phyloP scores from a whole-genome alignment of 208 protist genomes.

The Trypanosoma melophagium region DNA sequence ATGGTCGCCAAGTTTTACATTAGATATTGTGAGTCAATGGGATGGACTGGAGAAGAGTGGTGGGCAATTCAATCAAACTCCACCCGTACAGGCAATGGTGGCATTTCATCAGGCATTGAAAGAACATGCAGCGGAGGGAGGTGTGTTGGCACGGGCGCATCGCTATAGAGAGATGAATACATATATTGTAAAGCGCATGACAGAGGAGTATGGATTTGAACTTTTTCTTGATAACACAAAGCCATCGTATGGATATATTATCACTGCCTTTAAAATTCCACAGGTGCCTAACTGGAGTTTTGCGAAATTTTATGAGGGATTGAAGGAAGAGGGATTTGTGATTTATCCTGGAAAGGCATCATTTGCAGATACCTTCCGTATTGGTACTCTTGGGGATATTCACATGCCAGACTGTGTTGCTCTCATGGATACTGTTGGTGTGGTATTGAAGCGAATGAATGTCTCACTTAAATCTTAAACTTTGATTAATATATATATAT shows the following conservation, averaged over 20 bases:
- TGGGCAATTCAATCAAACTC: conserved; percentile 48
- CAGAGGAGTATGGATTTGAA: conserved; percentile 39
- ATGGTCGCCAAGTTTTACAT: conserved; percentile 43
- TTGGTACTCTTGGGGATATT: conserved; percentile 68
- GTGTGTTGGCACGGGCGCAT: conserved; percentile 31
- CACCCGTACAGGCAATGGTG: conserved; percentile 58
- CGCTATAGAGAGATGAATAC: conserved; percentile 46
- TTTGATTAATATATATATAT: conserved; percentile 2
- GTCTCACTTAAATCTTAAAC: conserved; percentile 15
- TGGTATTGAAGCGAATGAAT: conserved; percentile 37
- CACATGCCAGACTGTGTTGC: conserved; percentile 44
- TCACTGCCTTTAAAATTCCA: conserved; percentile 52
- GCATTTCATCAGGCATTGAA: conserved; percentile 52
- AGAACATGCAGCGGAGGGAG: conserved; percentile 53
- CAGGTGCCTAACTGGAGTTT: conserved; percentile 51
- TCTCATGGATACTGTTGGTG: conserved; percentile 38
- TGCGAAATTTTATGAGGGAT: conserved; percentile 42
- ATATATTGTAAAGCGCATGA: conserved; percentile 48
- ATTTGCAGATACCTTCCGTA: conserved; percentile 61
- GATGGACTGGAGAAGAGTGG: conserved; percentile 44
- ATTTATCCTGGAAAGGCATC: conserved; percentile 70
- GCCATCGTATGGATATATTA: conserved; percentile 54
- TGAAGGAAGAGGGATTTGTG: conserved; percentile 49
- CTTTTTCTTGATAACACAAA: conserved; percentile 40
- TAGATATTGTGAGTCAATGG: conserved; percentile 49